Evolutionary conservation across 2,329 filamentous ascomycete species (phyloP).

Genomic region (Colletotrichum lentis): DNA sequence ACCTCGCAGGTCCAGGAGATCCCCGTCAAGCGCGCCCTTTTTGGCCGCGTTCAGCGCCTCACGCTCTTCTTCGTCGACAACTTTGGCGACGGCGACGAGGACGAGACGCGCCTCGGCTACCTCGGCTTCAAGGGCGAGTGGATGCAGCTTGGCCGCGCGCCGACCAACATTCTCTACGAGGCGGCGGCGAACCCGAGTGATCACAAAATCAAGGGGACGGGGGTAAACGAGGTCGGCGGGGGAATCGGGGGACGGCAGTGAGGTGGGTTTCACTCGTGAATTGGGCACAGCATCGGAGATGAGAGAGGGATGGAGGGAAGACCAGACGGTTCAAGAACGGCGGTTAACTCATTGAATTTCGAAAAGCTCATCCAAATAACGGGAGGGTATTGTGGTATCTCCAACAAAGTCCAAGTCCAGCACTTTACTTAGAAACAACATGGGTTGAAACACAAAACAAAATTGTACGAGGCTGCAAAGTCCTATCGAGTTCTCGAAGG

Average conservation of each 20-base stretch:
- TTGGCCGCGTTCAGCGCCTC: slow-evolving; percentile 83
- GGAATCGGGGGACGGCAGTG: slow-evolving; percentile 55
- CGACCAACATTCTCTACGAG: slow-evolving; percentile 89
- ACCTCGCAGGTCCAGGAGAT: slow-evolving; percentile 87
- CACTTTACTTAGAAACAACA: slow-evolving; percentile 4
- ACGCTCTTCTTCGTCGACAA: slow-evolving; percentile 93
- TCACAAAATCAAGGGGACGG: slow-evolving; percentile 73
- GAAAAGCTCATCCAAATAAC: not conserved
- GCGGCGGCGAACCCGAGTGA: slow-evolving; percentile 90
- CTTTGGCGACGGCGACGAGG: slow-evolving; percentile 80
- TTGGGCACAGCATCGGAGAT: too few relatives aligned
- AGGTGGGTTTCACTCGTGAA: not conserved
- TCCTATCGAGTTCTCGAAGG: not conserved
- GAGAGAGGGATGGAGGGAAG: not conserved
- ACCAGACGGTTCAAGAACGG: not conserved
- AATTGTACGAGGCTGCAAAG: not conserved
- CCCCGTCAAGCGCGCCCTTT: slow-evolving; percentile 84
- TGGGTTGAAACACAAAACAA: not conserved
- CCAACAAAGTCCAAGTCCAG: slow-evolving; percentile 12
- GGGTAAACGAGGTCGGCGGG: slow-evolving; percentile 63
- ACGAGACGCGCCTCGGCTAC: slow-evolving; percentile 81
- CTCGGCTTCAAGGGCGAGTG: slow-evolving; percentile 76
- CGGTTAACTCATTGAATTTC: not conserved
- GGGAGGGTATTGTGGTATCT: slow-evolving; percentile 15
- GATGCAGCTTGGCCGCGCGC: slow-evolving; percentile 81